A percentile compares a stretch with the other conserved stretches of the same genome.
These are phyloP conservation scores for Chalaropsis thielavioides DNA, from an alignment of 2,329 filamentous ascomycete genomes.

Conservation along the genomic window DNA sequence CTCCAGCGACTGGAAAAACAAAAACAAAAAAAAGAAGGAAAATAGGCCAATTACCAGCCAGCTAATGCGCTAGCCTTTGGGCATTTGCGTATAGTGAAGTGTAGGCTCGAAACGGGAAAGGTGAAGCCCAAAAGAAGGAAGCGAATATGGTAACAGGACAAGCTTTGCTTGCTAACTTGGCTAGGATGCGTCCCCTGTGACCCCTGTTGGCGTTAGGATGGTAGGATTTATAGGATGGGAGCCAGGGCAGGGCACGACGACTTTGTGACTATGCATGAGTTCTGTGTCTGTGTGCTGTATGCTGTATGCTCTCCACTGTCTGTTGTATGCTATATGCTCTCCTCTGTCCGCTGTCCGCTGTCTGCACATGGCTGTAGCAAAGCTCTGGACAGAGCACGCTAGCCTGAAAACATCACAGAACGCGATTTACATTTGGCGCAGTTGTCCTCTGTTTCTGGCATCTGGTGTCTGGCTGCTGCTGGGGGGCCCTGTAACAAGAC, in stretches of 20 bases:
- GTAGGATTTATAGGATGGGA: neutral
- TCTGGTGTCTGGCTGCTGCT: neutral
- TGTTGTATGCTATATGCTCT: too few species aligned
- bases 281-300: neutral
- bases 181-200: neutral
- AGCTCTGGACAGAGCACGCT: neutral
- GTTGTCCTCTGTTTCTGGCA: neutral
- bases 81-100: neutral
- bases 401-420: slow-evolving; percentile 1
- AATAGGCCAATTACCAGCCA: neutral
- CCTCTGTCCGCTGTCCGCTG: too few species aligned
- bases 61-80: neutral
- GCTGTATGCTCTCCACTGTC: neutral
- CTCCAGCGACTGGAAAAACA: too few species aligned
- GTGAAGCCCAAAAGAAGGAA: neutral
- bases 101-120: neutral
- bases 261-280: neutral
- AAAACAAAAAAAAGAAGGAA: neutral
- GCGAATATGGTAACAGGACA: neutral
- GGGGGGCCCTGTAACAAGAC: neutral
- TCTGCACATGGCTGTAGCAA: too few species aligned
- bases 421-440: neutral
- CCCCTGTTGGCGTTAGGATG: neutral
- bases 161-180: neutral
- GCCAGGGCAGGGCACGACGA: neutral